Conservation (phyloP, 768 basidiomycete species). For the Boletus tomentosulus region DNA sequence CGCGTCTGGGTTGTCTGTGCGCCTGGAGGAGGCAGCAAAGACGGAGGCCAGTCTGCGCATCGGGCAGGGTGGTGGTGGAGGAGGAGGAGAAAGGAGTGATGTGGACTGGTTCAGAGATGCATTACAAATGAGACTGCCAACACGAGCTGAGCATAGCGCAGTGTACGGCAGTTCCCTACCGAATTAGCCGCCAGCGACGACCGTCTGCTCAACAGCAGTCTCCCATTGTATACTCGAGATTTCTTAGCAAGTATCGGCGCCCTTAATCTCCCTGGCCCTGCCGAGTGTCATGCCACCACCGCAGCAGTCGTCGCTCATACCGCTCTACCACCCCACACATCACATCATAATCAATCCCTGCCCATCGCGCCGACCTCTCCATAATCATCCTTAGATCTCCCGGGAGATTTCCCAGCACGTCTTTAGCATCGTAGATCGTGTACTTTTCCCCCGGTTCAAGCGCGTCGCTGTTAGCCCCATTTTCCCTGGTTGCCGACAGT, state of each 20-base stretch:
- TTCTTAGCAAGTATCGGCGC: not conserved
- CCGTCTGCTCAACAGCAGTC: too few species aligned
- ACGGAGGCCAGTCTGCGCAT: slow-evolving; percentile 69
- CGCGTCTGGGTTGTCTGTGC: slow-evolving; percentile 26
- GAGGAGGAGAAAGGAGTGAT: slow-evolving; percentile 18
- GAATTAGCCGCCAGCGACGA: slow-evolving; percentile 16
- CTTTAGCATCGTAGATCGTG: slow-evolving; percentile 63
- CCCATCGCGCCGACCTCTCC: slow-evolving; percentile 46
- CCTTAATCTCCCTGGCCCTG: slow-evolving; percentile 19
- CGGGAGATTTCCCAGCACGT: slow-evolving; percentile 56
- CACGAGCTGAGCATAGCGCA: slow-evolving; percentile 5
- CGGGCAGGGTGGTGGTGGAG: slow-evolving; percentile 20
- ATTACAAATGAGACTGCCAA: slow-evolving; percentile 35
- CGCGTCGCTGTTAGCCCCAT: slow-evolving; percentile 4
- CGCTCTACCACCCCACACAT: slow-evolving; percentile 54
- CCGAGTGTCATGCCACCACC: slow-evolving; percentile 41
- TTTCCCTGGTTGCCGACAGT: slow-evolving; percentile 8
- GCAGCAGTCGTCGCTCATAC: slow-evolving; percentile 59
- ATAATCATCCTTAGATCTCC: slow-evolving; percentile 50
- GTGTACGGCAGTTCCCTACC: slow-evolving; percentile 18
- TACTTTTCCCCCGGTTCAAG: slow-evolving; percentile 57
- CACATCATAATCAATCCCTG: slow-evolving; percentile 51
- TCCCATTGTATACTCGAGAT: not conserved
- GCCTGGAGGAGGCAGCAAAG: slow-evolving; percentile 44
- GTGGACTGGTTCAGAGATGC: slow-evolving; percentile 21